Conservation (phyloP, 495 filamentous ascomycete genomes). For the Penicillium silybi region DNA sequence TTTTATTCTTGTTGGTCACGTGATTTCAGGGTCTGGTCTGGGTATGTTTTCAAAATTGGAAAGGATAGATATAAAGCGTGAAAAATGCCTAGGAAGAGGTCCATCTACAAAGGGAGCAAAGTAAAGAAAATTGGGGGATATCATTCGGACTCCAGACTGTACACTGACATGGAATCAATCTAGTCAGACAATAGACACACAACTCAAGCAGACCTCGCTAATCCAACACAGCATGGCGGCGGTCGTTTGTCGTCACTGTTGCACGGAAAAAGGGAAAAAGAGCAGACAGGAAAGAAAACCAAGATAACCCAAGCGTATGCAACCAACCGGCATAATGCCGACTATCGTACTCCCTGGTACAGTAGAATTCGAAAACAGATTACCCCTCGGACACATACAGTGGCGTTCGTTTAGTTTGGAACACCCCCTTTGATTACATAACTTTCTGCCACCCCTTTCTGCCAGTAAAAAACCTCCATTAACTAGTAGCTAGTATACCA, state of each 20-base stretch:
- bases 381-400: no score
- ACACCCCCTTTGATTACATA: no score
- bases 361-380: no score
- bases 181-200: slow-evolving; percentile 13
- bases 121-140: slow-evolving; percentile 8
- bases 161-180: slow-evolving; percentile 17
- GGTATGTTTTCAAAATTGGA: no score
- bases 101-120: not conserved
- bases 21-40: no score
- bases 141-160: slow-evolving; percentile 12
- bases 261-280: not conserved
- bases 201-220: slow-evolving; percentile 21
- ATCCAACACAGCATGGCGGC: slow-evolving; percentile 16
- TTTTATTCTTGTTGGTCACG: no score
- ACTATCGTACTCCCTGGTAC: not conserved
- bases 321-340: not conserved
- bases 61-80: no score
- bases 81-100: no score
- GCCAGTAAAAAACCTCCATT: no score
- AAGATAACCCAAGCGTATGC: slow-evolving; percentile 4
- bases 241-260: slow-evolving; percentile 23
- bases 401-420: no score
- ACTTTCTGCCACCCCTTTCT: no score
- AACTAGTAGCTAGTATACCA: no score
- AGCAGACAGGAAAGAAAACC: slow-evolving; percentile 8